Percentiles rank a stretch among this genome's conserved stretches.
Conservation (phyloP, 495 filamentous ascomycete genomes). For the Apodospora peruviana region DNA sequence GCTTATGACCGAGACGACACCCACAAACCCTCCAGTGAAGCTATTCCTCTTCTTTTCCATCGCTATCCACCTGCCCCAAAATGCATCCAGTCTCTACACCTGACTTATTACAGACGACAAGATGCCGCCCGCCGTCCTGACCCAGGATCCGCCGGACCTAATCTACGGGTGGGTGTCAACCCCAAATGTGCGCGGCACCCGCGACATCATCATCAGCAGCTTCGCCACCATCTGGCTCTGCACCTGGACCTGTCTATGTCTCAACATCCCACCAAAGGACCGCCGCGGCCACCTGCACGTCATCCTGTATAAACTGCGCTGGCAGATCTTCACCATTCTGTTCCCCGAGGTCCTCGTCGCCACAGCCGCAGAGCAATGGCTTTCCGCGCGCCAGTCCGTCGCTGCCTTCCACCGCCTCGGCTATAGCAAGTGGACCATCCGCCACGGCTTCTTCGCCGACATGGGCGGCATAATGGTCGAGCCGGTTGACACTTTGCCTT, state of each 20-base stretch:
- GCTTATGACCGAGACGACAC: no score
- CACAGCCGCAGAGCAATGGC: neutral
- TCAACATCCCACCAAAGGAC: neutral
- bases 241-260: neutral
- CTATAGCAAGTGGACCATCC: neutral
- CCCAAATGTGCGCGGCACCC: neutral
- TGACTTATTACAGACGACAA: no score
- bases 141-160: neutral
- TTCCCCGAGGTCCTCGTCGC: neutral
- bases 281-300: neutral
- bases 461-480: neutral
- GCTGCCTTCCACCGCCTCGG: neutral
- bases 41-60: no score
- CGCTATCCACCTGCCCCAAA: no score
- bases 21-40: no score
- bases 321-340: constrained; percentile 1
- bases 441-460: constrained; percentile 4
- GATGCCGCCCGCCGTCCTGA: no score
- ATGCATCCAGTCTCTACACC: no score
- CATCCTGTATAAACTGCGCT: neutral
- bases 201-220: constrained; percentile 3
- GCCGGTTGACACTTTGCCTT: neutral
- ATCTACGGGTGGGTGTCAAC: neutral
- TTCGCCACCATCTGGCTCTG: constrained; percentile 1
- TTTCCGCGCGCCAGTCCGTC: neutral